Base-by-base conservation (phyloP, 1,139 yeast genomes). In the Wickerhamomyces sp. region DNA sequence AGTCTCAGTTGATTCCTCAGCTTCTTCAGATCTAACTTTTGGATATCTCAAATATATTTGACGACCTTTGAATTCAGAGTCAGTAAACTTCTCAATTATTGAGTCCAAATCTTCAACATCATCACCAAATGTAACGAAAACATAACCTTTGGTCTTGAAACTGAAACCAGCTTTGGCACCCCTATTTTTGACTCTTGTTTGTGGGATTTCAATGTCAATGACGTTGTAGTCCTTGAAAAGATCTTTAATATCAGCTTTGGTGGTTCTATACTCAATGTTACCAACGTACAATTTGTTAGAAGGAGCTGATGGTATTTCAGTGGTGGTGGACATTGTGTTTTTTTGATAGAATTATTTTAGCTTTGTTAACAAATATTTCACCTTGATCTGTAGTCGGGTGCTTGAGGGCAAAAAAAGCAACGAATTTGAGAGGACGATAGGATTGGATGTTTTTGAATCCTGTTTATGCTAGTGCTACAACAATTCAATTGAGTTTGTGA, bases 61-160 rank as follows among this genome's bases (percentile, higher is more conserved):
- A 42, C 60, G 56, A 26, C 52, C 59, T 35, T 58, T 56, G 49
- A 58, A 54, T n/a, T 56, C 56, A n/a, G 39, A 37, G 36, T 54
- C 55, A 30, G 51, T 54, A 40, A 54, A 57, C 36, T 57, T 57
- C 13, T 39, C 43, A 43, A 58, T 54, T 23, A 56, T 47, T 8
- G 45, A 45, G 27, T 55, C 59, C 23, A 58, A 43, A 31, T 56
- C 55, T 31, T 41, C 15, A 32, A 38, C 53, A 38, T 42, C 49
- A 1, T 51, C 46, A 18, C 37, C 46, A 42, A 58, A 56, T 27
- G 58, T 53, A 37, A 58, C 49, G 45, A 58, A 58, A 14, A 52
- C 59, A 14, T 51, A 56, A 15, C 61, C 61, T 41, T 46, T 52
- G 13, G 57, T 46, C 43, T 49, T 52, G 34, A 42, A 41, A 38